phyloP scores from a whole-genome alignment of 2,329 filamentous ascomycete genomes.

The Ophiostoma sp. region DNA sequence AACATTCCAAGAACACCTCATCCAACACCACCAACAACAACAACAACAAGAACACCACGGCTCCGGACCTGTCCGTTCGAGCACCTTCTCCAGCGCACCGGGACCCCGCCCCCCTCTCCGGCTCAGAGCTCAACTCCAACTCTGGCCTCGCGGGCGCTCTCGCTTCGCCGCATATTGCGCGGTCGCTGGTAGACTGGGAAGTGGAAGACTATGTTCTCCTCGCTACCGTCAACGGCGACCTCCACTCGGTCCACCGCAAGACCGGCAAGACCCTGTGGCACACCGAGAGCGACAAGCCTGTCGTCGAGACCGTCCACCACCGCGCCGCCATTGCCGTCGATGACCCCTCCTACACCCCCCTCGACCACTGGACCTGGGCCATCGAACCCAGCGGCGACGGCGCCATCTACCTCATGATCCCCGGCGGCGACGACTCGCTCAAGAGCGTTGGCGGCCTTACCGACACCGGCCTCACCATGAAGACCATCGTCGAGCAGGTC shows the following conservation, averaged over 20 bases:
- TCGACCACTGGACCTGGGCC: constrained; percentile 90
- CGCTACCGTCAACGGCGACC: constrained; percentile 98
- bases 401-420: constrained; percentile 78
- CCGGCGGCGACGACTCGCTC: constrained; percentile 44
- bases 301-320: constrained; percentile 85
- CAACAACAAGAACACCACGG: constrained; percentile 65
- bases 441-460: constrained; percentile 43
- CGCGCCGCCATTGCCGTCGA: constrained; percentile 60
- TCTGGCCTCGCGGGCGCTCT: constrained; percentile 34
- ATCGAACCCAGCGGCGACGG: constrained; percentile 88
- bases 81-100: constrained; percentile 70
- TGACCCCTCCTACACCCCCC: constrained; percentile 54
- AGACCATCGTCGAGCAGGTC: constrained; percentile 77
- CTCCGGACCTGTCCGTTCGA: constrained; percentile 93
- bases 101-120: constrained; percentile 37
- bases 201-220: constrained; percentile 99
- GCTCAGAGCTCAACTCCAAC: constrained; percentile 7
- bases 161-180: constrained; percentile 85
- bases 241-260: constrained; percentile 84
- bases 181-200: constrained; percentile 98
- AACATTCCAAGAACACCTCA: constrained; percentile 20
- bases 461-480: constrained; percentile 68
- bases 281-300: constrained; percentile 74
- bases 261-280: constrained; percentile 83
- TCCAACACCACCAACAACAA: constrained; percentile 3